Base-by-base conservation (phyloP, 768 basidiomycete species). In the Coprinopsis cinerea region DNA sequence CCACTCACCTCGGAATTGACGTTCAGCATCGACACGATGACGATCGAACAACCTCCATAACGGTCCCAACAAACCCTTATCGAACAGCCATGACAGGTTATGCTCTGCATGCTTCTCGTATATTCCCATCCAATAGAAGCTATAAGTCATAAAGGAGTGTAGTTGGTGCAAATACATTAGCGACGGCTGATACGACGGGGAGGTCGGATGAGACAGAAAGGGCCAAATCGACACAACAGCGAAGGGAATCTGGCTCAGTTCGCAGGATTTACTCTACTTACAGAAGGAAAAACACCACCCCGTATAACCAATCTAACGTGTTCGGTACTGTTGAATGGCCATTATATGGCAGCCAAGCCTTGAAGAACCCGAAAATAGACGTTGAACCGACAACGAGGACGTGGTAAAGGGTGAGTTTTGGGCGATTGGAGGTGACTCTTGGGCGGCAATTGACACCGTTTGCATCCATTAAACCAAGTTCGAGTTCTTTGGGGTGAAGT, bases 121-220 rank as follows among this genome's bases (percentile, higher is more conserved):
- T 36, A 65, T 61, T 17, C 62, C 61, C 36, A 65, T 30, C 64
- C 62, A 65, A 43, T 65, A 63, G 27, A 65, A 32, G 25, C 62
- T 63, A 26, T 11, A 49, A 14, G 18, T 15, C 24, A 36, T 28
- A 15, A 9, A 36, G 26, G 20, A 17, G 11, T 20, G 10, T 40
- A 17, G 41, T 17, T 14, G 26, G 10, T 6, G 34, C n/a, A 40
- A 11, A 25, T 37, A n/a, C 20, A 23, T n/a, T n/a, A n/a, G n/a
- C n/a, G n/a, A n/a, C n/a, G n/a, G n/a, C n/a, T n/a, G n/a, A n/a
- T n/a, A n/a, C n/a, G n/a, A n/a, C n/a, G n/a, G n/a, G n/a, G n/a
- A n/a, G n/a, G n/a, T n/a, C n/a, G n/a, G n/a, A n/a, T n/a, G n/a
- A n/a, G n/a, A n/a, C n/a, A n/a, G n/a, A n/a, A n/a, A n/a, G n/a